Evolutionary conservation across 495 filamentous ascomycete species (phyloP).

Genomic region (Aspergillus bridgeri): DNA sequence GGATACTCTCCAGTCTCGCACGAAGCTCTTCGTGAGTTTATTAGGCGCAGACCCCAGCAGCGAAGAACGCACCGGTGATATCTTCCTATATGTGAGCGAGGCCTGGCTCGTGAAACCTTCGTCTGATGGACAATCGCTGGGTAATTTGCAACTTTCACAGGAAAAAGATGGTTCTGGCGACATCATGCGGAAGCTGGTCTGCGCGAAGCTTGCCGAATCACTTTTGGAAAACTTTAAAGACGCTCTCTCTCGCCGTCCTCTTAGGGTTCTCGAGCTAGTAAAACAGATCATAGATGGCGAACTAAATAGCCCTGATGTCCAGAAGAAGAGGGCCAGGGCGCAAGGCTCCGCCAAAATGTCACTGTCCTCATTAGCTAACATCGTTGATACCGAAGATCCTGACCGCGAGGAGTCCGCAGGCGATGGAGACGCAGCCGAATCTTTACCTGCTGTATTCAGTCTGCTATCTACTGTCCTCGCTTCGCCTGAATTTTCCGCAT

Average conservation of each 20-base stretch:
- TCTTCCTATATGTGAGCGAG: slow-evolving; percentile 63
- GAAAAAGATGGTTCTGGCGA: slow-evolving; percentile 33
- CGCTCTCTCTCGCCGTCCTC: slow-evolving; percentile 60
- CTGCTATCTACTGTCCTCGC: slow-evolving; percentile 65
- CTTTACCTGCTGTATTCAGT: slow-evolving; percentile 58
- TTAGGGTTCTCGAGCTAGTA: slow-evolving; percentile 60
- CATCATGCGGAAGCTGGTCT: slow-evolving; percentile 48
- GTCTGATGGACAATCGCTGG: slow-evolving; percentile 10
- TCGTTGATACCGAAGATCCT: slow-evolving; percentile 21
- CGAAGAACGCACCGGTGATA: slow-evolving; percentile 55
- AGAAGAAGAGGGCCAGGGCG: not conserved
- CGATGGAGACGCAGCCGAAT: slow-evolving; percentile 48
- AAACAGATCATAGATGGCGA: slow-evolving; percentile 52
- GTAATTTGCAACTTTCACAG: slow-evolving; percentile 22
- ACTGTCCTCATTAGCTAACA: slow-evolving; percentile 37
- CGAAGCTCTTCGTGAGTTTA: slow-evolving; percentile 52
- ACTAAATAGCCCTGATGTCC: slow-evolving; percentile 16
- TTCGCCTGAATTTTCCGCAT: slow-evolving; percentile 56
- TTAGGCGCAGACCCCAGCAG: slow-evolving; percentile 48
- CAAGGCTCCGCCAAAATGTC: slow-evolving; percentile 26
- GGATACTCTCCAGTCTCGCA: slow-evolving; percentile 36
- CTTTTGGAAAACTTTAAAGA: slow-evolving; percentile 65
- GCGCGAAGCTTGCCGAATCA: slow-evolving; percentile 62
- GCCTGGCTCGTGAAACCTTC: slow-evolving; percentile 52
- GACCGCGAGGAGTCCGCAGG: slow-evolving; percentile 14